Percentiles rank a stretch among this genome's conserved stretches.
phyloP scores from a whole-genome alignment of 129 eudicot species.

The Arctium lappa region DNA sequence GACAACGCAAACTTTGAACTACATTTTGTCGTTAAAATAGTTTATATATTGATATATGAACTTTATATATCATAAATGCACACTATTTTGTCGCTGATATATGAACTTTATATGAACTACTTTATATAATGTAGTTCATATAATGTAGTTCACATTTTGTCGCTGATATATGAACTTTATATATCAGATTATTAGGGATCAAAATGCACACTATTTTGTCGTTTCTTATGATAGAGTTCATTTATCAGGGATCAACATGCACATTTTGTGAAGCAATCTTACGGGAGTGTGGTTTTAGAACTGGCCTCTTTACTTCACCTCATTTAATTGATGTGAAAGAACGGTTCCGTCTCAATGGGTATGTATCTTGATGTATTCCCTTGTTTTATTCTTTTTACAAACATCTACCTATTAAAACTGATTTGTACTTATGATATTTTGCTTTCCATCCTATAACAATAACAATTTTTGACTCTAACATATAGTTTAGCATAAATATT shows the following conservation, averaged over 20 bases:
- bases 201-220: conserved; percentile 2
- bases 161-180: too few species aligned
- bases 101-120: too few species aligned
- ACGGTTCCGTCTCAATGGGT: conserved; percentile 91
- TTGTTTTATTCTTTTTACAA: conserved; percentile 5
- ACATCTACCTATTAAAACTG: not conserved
- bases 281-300: conserved; percentile 72
- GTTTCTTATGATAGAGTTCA: conserved; percentile 20
- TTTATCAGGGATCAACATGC: conserved; percentile 87
- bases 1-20: not conserved
- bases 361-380: conserved; percentile 26
- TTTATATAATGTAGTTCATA: too few species aligned
- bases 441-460: not conserved
- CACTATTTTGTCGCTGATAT: not conserved
- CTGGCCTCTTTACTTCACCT: conserved; percentile 92
- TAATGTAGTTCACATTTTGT: not conserved
- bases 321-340: conserved; percentile 93
- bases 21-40: not conserved
- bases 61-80: not conserved
- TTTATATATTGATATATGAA: too few species aligned
- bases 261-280: conserved; percentile 87
- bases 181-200: conserved; percentile 53
- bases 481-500: not conserved
- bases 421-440: not conserved
- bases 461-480: not conserved